A percentile compares a stretch with the other conserved stretches of the same genome.
Conservation (phyloP, 768 basidiomycete species). For the Candolleomyces efflorescens region DNA sequence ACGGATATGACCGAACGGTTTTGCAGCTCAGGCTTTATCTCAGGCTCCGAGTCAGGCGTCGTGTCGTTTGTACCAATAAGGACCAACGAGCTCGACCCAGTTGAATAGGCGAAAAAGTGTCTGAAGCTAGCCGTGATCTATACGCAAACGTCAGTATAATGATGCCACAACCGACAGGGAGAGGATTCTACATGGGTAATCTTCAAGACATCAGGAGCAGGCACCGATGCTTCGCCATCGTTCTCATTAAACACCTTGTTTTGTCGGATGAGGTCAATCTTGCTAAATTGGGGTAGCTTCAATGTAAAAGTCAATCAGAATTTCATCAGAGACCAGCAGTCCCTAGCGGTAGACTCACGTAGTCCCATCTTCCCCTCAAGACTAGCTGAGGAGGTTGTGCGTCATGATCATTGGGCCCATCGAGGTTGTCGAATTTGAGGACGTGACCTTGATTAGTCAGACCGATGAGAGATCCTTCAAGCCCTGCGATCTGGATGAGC, state of each 20-base stretch:
- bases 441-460: slow-evolving; percentile 81
- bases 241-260: slow-evolving; percentile 38
- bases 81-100: slow-evolving; percentile 64
- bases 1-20: slow-evolving; percentile 79
- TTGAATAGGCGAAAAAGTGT: slow-evolving; percentile 81
- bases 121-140: slow-evolving; percentile 83
- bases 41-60: slow-evolving; percentile 41
- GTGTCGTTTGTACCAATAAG: slow-evolving; percentile 63
- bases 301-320: slow-evolving; percentile 4
- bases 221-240: slow-evolving; percentile 13
- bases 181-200: slow-evolving; percentile 67
- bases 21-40: slow-evolving; percentile 70
- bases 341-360: slow-evolving; percentile 49
- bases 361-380: slow-evolving; percentile 55
- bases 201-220: slow-evolving; percentile 43
- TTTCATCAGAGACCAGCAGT: neutral
- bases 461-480: slow-evolving; percentile 70
- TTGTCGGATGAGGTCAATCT: slow-evolving; percentile 45
- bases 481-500: slow-evolving; percentile 78
- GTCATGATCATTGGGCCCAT: slow-evolving; percentile 34
- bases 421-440: slow-evolving; percentile 51
- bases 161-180: slow-evolving; percentile 2
- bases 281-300: slow-evolving; percentile 74
- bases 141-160: slow-evolving; percentile 10
- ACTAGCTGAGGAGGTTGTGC: too few species aligned